Conservation (phyloP, 139 green algal genomes). For the Ostreobium quekettii region DNA sequence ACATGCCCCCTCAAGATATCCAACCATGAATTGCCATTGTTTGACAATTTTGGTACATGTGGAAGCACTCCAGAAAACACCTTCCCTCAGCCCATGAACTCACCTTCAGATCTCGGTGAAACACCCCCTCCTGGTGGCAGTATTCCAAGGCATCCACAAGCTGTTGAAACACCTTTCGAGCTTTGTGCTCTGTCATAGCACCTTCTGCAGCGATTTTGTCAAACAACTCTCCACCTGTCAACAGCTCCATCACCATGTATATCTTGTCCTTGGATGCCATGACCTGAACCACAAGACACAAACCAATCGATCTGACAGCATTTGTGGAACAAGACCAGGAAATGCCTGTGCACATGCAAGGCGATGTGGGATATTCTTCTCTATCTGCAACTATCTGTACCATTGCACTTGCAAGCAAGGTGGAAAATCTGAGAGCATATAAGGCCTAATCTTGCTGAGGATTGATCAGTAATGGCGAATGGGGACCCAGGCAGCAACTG, state of each 20-base stretch:
- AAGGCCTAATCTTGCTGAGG: too few species aligned
- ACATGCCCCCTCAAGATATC: background rate
- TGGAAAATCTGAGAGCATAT: too few species aligned
- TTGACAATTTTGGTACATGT: background rate
- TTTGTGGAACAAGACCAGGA: too few species aligned
- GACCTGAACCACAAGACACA: conserved; percentile 25
- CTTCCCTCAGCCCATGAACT: background rate
- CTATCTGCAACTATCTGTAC: too few species aligned
- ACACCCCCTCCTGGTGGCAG: conserved; percentile 47
- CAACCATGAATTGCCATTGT: background rate
- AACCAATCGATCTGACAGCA: too few species aligned
- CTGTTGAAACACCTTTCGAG: conserved; percentile 48
- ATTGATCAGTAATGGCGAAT: too few species aligned
- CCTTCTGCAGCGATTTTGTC: conserved; percentile 50
- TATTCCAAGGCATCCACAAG: conserved; percentile 53
- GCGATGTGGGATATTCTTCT: too few species aligned
- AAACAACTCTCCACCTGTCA: conserved; percentile 61
- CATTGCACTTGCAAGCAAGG: too few species aligned
- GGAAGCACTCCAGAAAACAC: background rate
- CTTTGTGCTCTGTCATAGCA: conserved; percentile 42
- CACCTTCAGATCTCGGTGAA: conserved; percentile 58
- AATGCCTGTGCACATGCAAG: too few species aligned
- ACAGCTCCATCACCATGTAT: conserved; percentile 71
- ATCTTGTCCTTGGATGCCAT: conserved; percentile 53
- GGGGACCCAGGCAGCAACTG: too few species aligned